A percentile compares a stretch with the other conserved stretches of the same genome.
Evolutionary conservation across 1,139 yeast species (phyloP).

Genomic region (Protomyces arabidopsidicola): DNA sequence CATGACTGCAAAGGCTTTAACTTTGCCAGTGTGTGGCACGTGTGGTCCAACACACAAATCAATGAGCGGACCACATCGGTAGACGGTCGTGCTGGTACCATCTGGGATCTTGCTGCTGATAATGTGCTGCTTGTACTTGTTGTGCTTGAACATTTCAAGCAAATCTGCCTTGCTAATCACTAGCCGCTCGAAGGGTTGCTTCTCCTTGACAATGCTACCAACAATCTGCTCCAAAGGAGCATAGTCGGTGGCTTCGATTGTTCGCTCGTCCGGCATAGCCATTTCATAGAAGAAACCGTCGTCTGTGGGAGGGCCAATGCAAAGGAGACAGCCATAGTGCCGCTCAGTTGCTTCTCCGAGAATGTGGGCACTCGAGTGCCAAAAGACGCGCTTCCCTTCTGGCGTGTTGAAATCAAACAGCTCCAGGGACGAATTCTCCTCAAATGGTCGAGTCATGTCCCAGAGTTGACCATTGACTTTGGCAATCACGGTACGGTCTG

Average conservation of each 20-base stretch:
- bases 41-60: slow-evolving; percentile 99
- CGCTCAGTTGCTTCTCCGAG: slow-evolving; percentile 98
- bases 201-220: slow-evolving; percentile 87
- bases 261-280: slow-evolving; percentile 60
- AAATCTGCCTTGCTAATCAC: slow-evolving; percentile 87
- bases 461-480: slow-evolving; percentile 86
- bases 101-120: slow-evolving; percentile 89
- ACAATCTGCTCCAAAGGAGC: slow-evolving; percentile 79
- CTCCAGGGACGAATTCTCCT: slow-evolving; percentile 63
- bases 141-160: slow-evolving; percentile 88
- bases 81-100: slow-evolving; percentile 92
- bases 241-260: slow-evolving; percentile 79
- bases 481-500: slow-evolving; percentile 83
- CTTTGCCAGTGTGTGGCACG: slow-evolving; percentile 94
- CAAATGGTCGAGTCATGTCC: slow-evolving; percentile 95
- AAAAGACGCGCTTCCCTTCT: slow-evolving; percentile 85
- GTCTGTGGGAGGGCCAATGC: slow-evolving; percentile 94
- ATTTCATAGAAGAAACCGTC: slow-evolving; percentile 98
- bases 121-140: slow-evolving; percentile 88
- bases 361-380: slow-evolving; percentile 99
- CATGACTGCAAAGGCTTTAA: slow-evolving; percentile 88
- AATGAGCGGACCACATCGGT: slow-evolving; percentile 95
- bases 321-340: slow-evolving; percentile 87
- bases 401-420: slow-evolving; percentile 74
- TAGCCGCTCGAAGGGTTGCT: slow-evolving; percentile 92